Percentiles rank a stretch among this genome's conserved stretches.
Conservation (phyloP, 352 stramenopile species). For the Phytophthora hibernalis region DNA sequence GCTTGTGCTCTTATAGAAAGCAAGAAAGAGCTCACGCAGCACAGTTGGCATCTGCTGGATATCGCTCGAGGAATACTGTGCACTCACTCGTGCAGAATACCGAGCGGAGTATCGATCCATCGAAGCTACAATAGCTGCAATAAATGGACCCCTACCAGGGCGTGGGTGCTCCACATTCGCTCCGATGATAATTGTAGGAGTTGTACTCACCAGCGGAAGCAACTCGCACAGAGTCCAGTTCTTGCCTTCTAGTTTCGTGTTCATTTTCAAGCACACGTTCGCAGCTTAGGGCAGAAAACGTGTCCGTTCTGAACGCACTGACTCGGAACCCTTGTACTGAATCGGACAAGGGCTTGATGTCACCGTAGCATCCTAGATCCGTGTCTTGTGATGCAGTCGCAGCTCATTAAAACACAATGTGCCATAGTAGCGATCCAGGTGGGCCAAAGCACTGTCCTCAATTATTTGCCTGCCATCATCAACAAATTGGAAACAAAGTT, state of each 20-base stretch:
- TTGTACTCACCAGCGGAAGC: too few species aligned
- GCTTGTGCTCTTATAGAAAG: constrained; percentile 70
- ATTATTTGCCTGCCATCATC: constrained; percentile 7
- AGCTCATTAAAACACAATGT: too few species aligned
- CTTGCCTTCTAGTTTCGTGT: constrained; percentile 72
- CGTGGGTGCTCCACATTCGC: constrained; percentile 74
- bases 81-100: constrained; percentile 63
- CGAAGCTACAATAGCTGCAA: constrained; percentile 80
- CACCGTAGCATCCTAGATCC: too few species aligned
- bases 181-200: constrained; percentile 76
- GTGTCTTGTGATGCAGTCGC: too few species aligned
- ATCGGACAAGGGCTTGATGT: constrained; percentile 48
- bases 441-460: too few species aligned
- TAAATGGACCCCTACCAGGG: constrained; percentile 48
- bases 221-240: too few species aligned
- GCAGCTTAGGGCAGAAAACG: neutral
- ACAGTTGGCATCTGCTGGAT: constrained; percentile 65
- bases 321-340: constrained; percentile 65
- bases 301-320: constrained; percentile 13
- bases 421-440: too few species aligned
- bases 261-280: constrained; percentile 77
- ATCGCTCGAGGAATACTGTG: constrained; percentile 51
- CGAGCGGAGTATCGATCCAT: constrained; percentile 63
- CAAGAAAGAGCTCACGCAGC: constrained; percentile 72
- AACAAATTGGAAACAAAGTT: constrained; percentile 51